Percentiles rank a stretch among this genome's conserved stretches.
These are phyloP conservation scores for Mallotus repandus DNA, from an alignment of 441 rosid genomes.

Conservation along the genomic window DNA sequence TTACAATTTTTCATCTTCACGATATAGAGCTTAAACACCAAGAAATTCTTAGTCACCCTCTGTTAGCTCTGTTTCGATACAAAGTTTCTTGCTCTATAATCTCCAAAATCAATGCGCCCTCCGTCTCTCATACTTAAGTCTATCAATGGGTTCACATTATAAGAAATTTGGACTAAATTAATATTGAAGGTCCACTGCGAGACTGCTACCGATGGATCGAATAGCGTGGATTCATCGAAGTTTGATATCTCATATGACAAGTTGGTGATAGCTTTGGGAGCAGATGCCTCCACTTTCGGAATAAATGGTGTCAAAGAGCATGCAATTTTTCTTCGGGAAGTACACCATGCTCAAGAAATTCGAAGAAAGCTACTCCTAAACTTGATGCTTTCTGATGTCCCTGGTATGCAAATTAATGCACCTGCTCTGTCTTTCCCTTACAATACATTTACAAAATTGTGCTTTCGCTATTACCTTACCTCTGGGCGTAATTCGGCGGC, in stretches of 20 bases:
- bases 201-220: slow-evolving; percentile 57
- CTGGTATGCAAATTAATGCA: slow-evolving; percentile 40
- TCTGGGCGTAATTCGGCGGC: slow-evolving; percentile 13
- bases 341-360: slow-evolving; percentile 86
- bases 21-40: too few species aligned
- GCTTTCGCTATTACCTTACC: slow-evolving; percentile 2
- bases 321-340: slow-evolving; percentile 82
- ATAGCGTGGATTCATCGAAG: slow-evolving; percentile 56
- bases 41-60: too few species aligned
- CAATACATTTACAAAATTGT: not conserved
- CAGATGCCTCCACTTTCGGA: slow-evolving; percentile 80
- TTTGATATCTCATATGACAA: slow-evolving; percentile 74
- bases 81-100: not conserved
- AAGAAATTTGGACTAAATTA: slow-evolving; percentile 1
- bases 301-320: slow-evolving; percentile 69
- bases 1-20: too few species aligned
- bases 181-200: slow-evolving; percentile 63
- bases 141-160: not conserved
- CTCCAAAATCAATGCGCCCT: not conserved
- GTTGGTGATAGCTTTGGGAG: slow-evolving; percentile 71
- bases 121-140: not conserved
- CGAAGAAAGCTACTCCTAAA: slow-evolving; percentile 80
- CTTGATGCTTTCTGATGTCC: slow-evolving; percentile 83
- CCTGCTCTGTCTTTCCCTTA: not conserved
- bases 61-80: too few species aligned